Evolutionary conservation across 768 basidiomycete species (phyloP), one percentile per base, ranked within the genome.

Genomic region (Chalciporus pseudorubinellus): DNA sequence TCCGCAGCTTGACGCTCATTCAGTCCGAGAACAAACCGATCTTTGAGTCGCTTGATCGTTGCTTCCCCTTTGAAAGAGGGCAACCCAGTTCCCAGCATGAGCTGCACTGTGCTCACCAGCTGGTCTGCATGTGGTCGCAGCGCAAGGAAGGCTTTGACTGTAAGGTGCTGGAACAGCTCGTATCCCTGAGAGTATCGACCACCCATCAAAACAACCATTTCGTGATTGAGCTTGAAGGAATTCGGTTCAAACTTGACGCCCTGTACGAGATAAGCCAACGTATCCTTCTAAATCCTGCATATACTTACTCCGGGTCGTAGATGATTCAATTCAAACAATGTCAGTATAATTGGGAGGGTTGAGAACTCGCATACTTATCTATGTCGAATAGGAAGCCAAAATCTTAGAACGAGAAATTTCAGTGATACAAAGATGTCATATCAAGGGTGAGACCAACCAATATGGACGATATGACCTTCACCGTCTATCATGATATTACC

Each of bases 401-500:
- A 71, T 97, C 92, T 94, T 57, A n/a, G 44, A 21, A 42, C 24
- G 41, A 44, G 39, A 20, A 20, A 28, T 13, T 44, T 66, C 39
- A 66, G 56, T 24, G 19, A 13, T 20, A 18, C 24, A 21, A 40
- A 14, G 8, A 22, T 22, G 21, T 24, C 31, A 48, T 18, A 21
- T 22, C n/a, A 44, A 24, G 41, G 24, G 34, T 19, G 36, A 48
- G 16, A 66, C 85, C 39, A 52, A 93, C 94, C 95, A 59, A 99
- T 82, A 67, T 99, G 97, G 4, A 98, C 81, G 52, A 99, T 95
- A 66, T 98, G 95, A 0, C 97, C 97, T 52, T 95, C 91, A 3
- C 89, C 93, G 66, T 98, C 97, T 53, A 99, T 95, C 95, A 99
- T 98, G 66, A 99, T 98, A 67, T 99, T 99, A 24, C 97, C 97